A percentile compares a stretch with the other conserved stretches of the same genome.
These are phyloP conservation scores for Exophiala dermatitidis DNA, from an alignment of 2,329 filamentous ascomycete species.

Conservation along the genomic window DNA sequence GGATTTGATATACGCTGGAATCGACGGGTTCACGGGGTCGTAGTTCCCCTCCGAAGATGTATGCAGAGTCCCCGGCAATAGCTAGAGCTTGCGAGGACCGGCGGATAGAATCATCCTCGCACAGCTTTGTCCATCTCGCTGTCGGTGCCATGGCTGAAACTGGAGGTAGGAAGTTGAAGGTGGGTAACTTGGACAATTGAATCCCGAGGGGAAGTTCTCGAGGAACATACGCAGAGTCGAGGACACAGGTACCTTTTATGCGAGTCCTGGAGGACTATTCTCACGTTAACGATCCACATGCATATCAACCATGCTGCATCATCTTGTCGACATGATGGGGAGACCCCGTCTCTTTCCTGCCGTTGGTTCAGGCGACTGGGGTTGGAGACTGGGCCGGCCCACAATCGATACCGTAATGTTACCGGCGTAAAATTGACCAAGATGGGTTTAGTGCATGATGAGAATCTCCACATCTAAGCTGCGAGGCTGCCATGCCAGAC, in stretches of 20 bases:
- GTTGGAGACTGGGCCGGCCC: not conserved
- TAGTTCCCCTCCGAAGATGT: constrained; percentile 72
- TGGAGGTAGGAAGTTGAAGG: not conserved
- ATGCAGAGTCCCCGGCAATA: constrained; percentile 51
- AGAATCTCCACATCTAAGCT: not conserved
- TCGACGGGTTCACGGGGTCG: constrained; percentile 60
- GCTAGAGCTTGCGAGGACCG: constrained; percentile 69
- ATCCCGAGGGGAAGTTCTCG: not conserved
- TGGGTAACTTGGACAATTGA: too few relatives aligned
- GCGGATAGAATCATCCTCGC: constrained; percentile 37
- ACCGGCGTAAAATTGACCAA: not conserved
- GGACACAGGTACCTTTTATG: not conserved
- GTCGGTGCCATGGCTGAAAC: not conserved
- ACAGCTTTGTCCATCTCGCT: constrained; percentile 2
- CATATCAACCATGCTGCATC: too few relatives aligned
- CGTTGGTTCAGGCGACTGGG: not conserved
- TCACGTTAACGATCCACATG: not conserved
- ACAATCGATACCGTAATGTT: constrained; percentile 1
- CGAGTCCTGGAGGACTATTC: not conserved
- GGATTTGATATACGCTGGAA: constrained; percentile 62
- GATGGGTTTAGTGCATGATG: not conserved
- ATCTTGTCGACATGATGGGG: too few relatives aligned
- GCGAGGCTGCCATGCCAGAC: too few relatives aligned
- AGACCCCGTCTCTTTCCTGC: too few relatives aligned
- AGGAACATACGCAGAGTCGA: not conserved